Base-by-base conservation (phyloP, 2,329 filamentous ascomycete species). In the Colletotrichum kahawae region DNA sequence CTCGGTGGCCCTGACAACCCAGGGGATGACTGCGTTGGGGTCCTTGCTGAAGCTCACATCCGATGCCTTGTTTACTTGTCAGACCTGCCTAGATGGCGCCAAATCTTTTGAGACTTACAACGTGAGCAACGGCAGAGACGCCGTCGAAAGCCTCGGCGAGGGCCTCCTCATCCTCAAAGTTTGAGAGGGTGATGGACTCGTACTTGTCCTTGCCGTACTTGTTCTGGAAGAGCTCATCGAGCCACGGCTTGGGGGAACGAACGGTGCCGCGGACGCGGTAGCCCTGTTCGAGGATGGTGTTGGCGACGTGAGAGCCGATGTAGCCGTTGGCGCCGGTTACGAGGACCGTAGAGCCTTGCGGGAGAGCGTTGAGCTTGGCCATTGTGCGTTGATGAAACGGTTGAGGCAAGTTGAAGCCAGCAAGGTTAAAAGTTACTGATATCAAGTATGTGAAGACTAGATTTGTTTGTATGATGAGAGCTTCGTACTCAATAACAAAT, bases 191-290 rank as follows among this genome's bases (percentile, higher is more conserved):
- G 18, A 81, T 76, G 0, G 84, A 64, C 56, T 85, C 82, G 31
- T 87, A 84, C 1, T 77, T 78, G n/a, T 80, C 84, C 4, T 74
- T 48, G 1, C 82, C 84, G 71, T 83, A 82, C 24, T 81, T 79
- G 31, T 81, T 77, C 7, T 82, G 81, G 27, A 83, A 83, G 0
- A 79, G 65, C 3, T 79, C 73, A 2, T 64, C 74, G 14, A 84
- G 62, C 82, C 84, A 85, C 0, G 80, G 67, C 29, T 78, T 81
- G 70, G 84, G n/a, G 54, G 72, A 63, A 4, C 87, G 86, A 12
- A 85, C 84, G 3, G 86, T 87, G 1, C 87, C 87, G n/a, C 86
- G 85, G 24, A 89, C 87, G 5, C 81, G 82, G 74, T 85, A 88
- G 14, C 87, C 87, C 0, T 78, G 78, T 2, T 78, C 66, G 0